Evolutionary conservation across 768 basidiomycete genomes (phyloP).

Genomic region (Scleroderma bovista): DNA sequence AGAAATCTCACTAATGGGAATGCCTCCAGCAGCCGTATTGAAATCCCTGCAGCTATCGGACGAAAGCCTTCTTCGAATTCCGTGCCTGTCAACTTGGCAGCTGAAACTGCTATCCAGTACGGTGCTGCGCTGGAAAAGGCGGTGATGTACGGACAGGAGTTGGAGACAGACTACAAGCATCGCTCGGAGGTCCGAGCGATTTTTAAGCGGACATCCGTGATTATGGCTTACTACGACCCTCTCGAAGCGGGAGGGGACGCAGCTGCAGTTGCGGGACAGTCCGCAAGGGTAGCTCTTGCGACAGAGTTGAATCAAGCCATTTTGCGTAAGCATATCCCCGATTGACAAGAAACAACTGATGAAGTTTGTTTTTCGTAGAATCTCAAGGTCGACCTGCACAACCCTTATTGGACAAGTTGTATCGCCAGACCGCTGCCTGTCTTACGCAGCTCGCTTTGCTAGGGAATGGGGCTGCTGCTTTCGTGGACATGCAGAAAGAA

Average conservation of each 20-base stretch:
- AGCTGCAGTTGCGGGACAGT: constrained; percentile 63
- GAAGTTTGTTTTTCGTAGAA: constrained; percentile 37
- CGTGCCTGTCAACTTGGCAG: constrained; percentile 18
- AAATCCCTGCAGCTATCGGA: constrained; percentile 28
- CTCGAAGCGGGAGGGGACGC: constrained; percentile 58
- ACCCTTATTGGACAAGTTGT: constrained; percentile 71
- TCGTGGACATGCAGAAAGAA: constrained; percentile 74
- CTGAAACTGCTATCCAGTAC: constrained; percentile 34
- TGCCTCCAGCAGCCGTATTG: constrained; percentile 14
- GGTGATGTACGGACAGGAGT: constrained; percentile 65
- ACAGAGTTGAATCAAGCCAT: constrained; percentile 80
- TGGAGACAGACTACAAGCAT: constrained; percentile 63
- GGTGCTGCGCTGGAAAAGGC: constrained; percentile 59
- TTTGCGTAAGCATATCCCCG: constrained; percentile 48
- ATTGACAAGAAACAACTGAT: constrained; percentile 2
- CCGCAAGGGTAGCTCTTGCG: constrained; percentile 59
- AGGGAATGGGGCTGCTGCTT: constrained; percentile 74
- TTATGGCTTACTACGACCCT: constrained; percentile 78
- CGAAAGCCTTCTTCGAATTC: constrained; percentile 25
- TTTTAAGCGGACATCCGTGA: constrained; percentile 70
- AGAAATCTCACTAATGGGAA: constrained; percentile 8
- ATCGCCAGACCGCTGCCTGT: constrained; percentile 66
- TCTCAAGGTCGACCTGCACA: constrained; percentile 70
- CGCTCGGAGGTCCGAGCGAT: constrained; percentile 61
- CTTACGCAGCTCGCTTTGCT: constrained; percentile 66